Conservation (phyloP, 2,329 filamentous ascomycete species). For the Cryphonectria japonica region DNA sequence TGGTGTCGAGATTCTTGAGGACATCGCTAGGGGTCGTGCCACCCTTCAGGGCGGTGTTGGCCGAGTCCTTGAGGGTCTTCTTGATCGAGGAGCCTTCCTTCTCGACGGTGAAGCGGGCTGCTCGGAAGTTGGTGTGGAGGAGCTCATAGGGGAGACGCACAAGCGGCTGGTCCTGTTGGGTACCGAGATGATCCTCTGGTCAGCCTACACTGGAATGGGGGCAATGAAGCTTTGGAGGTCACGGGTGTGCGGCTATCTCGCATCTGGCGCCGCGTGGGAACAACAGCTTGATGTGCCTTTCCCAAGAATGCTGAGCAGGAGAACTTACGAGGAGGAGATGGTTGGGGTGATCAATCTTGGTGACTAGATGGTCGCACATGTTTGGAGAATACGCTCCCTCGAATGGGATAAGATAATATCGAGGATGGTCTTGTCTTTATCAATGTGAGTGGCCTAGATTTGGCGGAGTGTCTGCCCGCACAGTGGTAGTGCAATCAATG, state of each 20-base stretch:
- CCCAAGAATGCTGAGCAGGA: not conserved
- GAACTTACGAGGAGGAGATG: conserved; percentile 72
- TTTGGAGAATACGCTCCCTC: conserved; percentile 33
- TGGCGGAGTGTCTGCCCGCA: not conserved
- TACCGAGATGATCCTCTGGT: conserved; percentile 20
- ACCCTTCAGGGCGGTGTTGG: conserved; percentile 68
- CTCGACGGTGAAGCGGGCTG: conserved; percentile 76
- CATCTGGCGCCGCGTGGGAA: not conserved
- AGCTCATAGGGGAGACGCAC: conserved; percentile 92
- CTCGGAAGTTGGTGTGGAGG: conserved; percentile 91
- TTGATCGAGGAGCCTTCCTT: conserved; percentile 68
- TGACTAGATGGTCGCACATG: conserved; percentile 65
- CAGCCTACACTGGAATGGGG: not conserved
- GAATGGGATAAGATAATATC: not conserved
- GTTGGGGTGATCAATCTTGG: conserved; percentile 73
- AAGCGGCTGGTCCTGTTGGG: conserved; percentile 81
- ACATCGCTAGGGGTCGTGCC: conserved; percentile 68
- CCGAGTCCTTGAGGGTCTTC: conserved; percentile 63
- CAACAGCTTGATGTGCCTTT: not conserved
- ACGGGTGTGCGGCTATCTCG: not conserved
- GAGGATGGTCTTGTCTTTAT: not conserved
- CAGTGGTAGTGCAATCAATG: not conserved
- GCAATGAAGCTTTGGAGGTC: not conserved
- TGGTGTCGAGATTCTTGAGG: conserved; percentile 79
- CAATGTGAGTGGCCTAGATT: not conserved